phyloP scores from a whole-genome alignment of 139 green algal species.

The Edaphochlamys debaryana region DNA sequence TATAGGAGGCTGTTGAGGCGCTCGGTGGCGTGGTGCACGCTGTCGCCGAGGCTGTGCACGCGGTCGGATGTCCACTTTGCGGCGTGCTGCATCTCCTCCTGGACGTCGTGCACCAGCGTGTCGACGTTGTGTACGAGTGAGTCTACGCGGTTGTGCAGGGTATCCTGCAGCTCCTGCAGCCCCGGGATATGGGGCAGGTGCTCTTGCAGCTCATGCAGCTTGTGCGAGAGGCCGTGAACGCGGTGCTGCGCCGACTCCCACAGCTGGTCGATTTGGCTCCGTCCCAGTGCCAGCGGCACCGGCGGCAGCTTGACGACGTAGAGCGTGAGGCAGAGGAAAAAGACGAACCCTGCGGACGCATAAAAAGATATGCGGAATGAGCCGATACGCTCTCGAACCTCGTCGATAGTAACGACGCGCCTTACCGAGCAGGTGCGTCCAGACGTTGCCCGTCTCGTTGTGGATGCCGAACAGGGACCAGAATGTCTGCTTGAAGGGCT shows the following conservation, averaged over 20 bases:
- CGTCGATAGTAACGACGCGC: too few species aligned
- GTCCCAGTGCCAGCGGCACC: constrained; percentile 60
- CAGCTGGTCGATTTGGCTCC: constrained; percentile 63
- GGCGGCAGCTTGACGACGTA: constrained; percentile 59
- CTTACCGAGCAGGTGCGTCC: constrained; percentile 84
- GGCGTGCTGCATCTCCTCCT: constrained; percentile 41
- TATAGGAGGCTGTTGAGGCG: neutral
- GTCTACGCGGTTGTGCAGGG: constrained; percentile 38
- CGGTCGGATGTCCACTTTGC: constrained; percentile 37
- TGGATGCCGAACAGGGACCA: constrained; percentile 87
- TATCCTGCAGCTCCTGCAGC: constrained; percentile 55
- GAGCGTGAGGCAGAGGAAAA: constrained; percentile 75
- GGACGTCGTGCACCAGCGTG: constrained; percentile 27
- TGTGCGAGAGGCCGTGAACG: constrained; percentile 40
- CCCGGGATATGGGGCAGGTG: constrained; percentile 37
- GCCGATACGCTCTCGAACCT: too few species aligned
- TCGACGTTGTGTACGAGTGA: constrained; percentile 28
- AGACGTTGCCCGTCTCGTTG: constrained; percentile 97
- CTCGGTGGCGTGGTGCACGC: neutral
- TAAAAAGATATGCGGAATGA: too few species aligned
- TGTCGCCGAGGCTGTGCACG: constrained; percentile 24
- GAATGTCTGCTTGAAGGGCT: constrained; percentile 67
- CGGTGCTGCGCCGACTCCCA: constrained; percentile 40
- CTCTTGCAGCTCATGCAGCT: constrained; percentile 53
- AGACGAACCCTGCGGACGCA: constrained; percentile 71